Evolutionary conservation across 768 basidiomycete genomes (phyloP).

Genomic region (Termitomyces sp.): DNA sequence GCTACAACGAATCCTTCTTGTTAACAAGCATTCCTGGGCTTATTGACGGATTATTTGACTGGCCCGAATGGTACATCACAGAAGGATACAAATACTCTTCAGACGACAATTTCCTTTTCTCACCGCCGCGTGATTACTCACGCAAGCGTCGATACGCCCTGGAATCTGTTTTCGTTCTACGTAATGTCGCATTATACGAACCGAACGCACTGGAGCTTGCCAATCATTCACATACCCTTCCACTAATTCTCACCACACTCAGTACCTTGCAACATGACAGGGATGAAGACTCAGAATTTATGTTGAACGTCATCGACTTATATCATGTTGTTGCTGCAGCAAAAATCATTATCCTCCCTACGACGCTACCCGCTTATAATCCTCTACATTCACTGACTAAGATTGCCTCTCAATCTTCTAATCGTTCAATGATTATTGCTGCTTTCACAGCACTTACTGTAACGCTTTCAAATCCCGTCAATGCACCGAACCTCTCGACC

Average conservation of each 20-base stretch:
- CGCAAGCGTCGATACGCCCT: conserved; percentile 69
- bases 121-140: conserved; percentile 41
- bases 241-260: conserved; percentile 61
- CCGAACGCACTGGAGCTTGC: conserved; percentile 59
- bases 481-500: conserved; percentile 44
- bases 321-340: conserved; percentile 54
- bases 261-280: conserved; percentile 50
- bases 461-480: conserved; percentile 57
- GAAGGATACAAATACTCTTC: conserved; percentile 48
- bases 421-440: conserved; percentile 72
- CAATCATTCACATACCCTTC: conserved; percentile 52
- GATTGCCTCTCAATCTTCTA: conserved; percentile 52
- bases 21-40: conserved; percentile 72
- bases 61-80: conserved; percentile 79
- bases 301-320: conserved; percentile 67
- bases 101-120: conserved; percentile 46
- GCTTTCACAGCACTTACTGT: conserved; percentile 54
- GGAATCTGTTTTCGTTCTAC: conserved; percentile 78
- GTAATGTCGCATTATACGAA: conserved; percentile 76
- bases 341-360: conserved; percentile 30
- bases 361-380: conserved; percentile 28
- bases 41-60: conserved; percentile 78
- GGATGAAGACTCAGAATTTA: conserved; percentile 69
- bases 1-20: conserved; percentile 70
- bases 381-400: conserved; percentile 54